Evolutionary conservation across 495 filamentous ascomycete genomes (phyloP).

Genomic region (Tuber microsphaerosporum): DNA sequence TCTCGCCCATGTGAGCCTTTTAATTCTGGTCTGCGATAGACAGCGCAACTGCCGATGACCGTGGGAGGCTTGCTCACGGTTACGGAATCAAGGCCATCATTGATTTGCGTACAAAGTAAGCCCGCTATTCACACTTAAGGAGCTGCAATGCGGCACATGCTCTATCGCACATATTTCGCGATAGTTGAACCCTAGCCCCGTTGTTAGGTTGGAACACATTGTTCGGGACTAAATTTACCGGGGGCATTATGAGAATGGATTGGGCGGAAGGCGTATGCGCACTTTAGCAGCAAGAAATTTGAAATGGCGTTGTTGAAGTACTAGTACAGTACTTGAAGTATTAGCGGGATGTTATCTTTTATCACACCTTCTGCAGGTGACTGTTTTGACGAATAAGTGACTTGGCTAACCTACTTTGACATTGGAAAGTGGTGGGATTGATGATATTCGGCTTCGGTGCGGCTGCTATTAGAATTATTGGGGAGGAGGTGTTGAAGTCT

Average conservation of each 20-base stretch:
- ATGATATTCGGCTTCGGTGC: constrained; percentile 59
- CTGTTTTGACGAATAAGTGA: neutral
- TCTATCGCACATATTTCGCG: neutral
- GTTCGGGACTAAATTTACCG: constrained; percentile 11
- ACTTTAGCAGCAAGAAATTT: constrained; percentile 45
- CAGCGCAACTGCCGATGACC: constrained; percentile 61
- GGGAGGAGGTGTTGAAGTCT: constrained; percentile 59
- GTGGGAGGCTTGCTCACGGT: constrained; percentile 53
- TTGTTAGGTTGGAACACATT: constrained; percentile 20
- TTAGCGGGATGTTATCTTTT: constrained; percentile 58
- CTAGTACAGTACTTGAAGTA: too few relatives aligned
- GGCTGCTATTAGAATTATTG: constrained; percentile 60
- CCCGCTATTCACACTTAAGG: neutral
- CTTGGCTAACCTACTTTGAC: neutral
- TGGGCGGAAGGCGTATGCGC: constrained; percentile 15
- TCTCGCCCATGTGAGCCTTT: neutral
- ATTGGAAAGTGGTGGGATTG: constrained; percentile 54
- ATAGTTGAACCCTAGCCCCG: neutral
- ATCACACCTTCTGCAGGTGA: constrained; percentile 6
- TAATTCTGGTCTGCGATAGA: constrained; percentile 46
- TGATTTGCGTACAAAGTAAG: constrained; percentile 68
- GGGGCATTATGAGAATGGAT: constrained; percentile 2
- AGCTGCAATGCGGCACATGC: neutral
- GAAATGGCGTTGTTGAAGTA: constrained; percentile 58
- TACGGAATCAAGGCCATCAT: constrained; percentile 63